These are phyloP conservation scores for Pistacia vera DNA, from an alignment of 345 rosid genomes.

Conservation along the genomic window DNA sequence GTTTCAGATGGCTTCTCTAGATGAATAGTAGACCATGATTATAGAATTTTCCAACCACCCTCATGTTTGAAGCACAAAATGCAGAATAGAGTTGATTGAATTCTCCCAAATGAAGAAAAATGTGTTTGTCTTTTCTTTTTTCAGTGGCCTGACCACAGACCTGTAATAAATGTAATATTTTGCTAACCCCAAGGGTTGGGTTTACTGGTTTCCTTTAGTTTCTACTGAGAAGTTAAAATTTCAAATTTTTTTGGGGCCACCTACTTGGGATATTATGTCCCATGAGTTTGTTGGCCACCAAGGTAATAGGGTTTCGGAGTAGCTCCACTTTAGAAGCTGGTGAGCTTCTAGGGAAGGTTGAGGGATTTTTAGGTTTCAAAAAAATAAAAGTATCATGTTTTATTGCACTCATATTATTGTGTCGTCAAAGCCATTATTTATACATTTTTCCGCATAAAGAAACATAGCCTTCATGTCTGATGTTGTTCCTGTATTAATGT, in stretches of 20 bases:
- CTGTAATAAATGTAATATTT: not conserved
- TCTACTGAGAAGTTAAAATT: too few relatives aligned
- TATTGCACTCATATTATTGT: not conserved
- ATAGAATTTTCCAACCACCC: not conserved
- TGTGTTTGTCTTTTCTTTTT: not conserved
- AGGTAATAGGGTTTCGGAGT: too few relatives aligned
- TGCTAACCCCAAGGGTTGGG: too few relatives aligned
- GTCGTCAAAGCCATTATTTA: not conserved
- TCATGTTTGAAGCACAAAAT: conserved; percentile 5
- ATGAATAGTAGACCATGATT: not conserved
- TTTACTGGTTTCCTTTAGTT: too few relatives aligned
- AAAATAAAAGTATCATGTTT: not conserved
- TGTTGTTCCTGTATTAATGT: conserved; percentile 10
- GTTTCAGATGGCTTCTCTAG: not conserved
- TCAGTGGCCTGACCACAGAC: not conserved
- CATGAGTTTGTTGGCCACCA: too few relatives aligned
- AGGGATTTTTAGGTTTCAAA: too few relatives aligned
- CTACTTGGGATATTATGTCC: too few relatives aligned
- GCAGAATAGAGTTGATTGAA: not conserved
- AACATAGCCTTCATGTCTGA: conserved; percentile 5
- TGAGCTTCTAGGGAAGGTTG: too few relatives aligned
- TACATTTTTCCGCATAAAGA: not conserved
- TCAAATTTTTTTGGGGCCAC: too few relatives aligned
- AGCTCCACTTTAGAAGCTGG: too few relatives aligned
- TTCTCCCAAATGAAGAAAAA: not conserved